Percentiles rank a stretch among this genome's conserved stretches.
Evolutionary conservation across 2,329 filamentous ascomycete species (phyloP).

Genomic region (Cyphellophora europaea): DNA sequence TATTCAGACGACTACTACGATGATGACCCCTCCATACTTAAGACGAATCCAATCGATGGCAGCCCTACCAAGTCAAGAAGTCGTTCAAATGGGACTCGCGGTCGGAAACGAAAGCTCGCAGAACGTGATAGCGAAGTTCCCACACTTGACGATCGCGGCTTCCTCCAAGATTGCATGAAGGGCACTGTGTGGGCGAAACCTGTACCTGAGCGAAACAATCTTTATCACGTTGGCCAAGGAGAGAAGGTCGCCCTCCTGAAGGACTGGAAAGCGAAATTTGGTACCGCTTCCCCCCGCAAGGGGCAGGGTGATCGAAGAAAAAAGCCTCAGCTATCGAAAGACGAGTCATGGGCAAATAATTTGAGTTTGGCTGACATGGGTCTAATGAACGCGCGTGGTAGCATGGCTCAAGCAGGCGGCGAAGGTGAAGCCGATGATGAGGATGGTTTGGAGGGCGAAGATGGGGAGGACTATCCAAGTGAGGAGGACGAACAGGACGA

Average conservation of each 20-base stretch:
- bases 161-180: constrained; percentile 22
- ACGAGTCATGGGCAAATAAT: constrained; percentile 20
- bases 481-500: too few relatives aligned
- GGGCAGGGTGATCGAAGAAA: background rate
- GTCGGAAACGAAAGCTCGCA: constrained; percentile 18
- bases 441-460: background rate
- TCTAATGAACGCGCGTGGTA: constrained; percentile 9
- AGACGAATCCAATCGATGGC: constrained; percentile 11
- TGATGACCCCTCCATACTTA: constrained; percentile 28
- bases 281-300: constrained; percentile 7
- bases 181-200: constrained; percentile 31
- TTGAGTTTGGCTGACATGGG: constrained; percentile 20
- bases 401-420: background rate
- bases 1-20: constrained; percentile 36
- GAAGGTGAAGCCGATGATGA: constrained; percentile 2
- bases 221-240: constrained; percentile 30
- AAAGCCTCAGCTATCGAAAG: constrained; percentile 2
- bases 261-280: constrained; percentile 37
- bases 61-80: constrained; percentile 7
- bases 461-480: too few relatives aligned
- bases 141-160: constrained; percentile 10
- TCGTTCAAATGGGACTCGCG: constrained; percentile 9
- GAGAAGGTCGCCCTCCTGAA: constrained; percentile 34
- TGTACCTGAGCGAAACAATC: constrained; percentile 19
- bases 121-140: constrained; percentile 10